Percentiles rank a stretch among this genome's conserved stretches.
These are phyloP conservation scores for Datura wrightii DNA, from an alignment of 257 asterid species.

Conservation along the genomic window DNA sequence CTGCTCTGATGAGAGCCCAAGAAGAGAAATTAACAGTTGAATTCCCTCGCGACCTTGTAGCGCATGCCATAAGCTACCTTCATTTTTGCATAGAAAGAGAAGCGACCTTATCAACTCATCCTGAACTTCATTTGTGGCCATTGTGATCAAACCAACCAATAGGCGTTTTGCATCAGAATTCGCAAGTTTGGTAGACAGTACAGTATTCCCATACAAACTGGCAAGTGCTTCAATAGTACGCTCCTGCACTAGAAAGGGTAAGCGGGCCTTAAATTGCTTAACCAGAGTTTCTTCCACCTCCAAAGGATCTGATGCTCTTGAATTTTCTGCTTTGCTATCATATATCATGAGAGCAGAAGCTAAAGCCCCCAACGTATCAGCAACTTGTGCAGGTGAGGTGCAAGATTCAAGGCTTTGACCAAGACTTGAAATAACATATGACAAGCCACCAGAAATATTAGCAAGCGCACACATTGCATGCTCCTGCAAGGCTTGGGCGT, in stretches of 20 bases:
- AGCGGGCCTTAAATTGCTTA: conserved; percentile 70
- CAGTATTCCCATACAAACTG: conserved; percentile 85
- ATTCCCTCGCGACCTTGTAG: conserved; percentile 99
- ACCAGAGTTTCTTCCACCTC: conserved; percentile 90
- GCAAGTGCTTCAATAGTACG: conserved; percentile 98
- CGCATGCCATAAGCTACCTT: conserved; percentile 95
- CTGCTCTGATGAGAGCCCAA: conserved; percentile 98
- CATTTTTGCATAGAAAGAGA: conserved; percentile 79
- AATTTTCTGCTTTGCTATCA: conserved; percentile 75
- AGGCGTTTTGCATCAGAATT: conserved; percentile 93
- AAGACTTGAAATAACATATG: conserved; percentile 93
- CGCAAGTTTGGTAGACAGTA: conserved; percentile 77
- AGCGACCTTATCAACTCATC: conserved; percentile 88
- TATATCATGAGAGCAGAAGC: conserved; percentile 99
- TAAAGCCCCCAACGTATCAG: conserved; percentile 96
- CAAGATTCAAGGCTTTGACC: conserved; percentile 99
- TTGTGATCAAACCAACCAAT: conserved; percentile 91
- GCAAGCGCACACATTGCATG: conserved; percentile 99
- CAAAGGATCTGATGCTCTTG: conserved; percentile 85
- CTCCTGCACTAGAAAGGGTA: conserved; percentile 86
- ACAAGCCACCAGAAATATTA: conserved; percentile 96
- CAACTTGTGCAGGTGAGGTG: conserved; percentile 89
- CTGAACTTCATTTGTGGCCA: conserved; percentile 91
- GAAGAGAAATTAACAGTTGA: conserved; percentile 94
- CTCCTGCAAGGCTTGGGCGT: conserved; percentile 99